A percentile compares a stretch with the other conserved stretches of the same genome.
Conservation (phyloP, 768 basidiomycete species). For the Tylopilus subfusipes region DNA sequence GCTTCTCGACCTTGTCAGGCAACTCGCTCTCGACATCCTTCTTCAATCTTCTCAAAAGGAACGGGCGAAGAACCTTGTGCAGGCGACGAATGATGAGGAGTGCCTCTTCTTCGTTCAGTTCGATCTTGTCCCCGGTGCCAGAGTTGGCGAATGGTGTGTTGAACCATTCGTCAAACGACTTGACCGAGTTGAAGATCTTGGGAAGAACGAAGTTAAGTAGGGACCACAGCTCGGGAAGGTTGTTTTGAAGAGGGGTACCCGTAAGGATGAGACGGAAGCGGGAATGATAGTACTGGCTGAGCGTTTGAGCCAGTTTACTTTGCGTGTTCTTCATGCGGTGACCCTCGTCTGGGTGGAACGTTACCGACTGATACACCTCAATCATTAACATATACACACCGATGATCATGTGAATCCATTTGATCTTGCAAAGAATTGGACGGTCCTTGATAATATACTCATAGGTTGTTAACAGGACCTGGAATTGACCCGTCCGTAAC, state of each 20-base stretch:
- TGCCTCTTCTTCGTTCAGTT: conserved; percentile 99
- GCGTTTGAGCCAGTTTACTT: conserved; percentile 85
- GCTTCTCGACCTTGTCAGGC: conserved; percentile 97
- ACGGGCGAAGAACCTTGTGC: conserved; percentile 94
- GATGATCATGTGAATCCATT: conserved; percentile 98
- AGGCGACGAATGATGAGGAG: conserved; percentile 93
- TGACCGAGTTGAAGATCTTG: conserved; percentile 97
- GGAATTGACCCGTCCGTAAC: conserved; percentile 77
- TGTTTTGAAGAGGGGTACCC: conserved; percentile 95
- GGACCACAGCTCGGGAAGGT: conserved; percentile 93
- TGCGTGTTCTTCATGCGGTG: conserved; percentile 97
- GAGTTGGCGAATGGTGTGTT: conserved; percentile 99
- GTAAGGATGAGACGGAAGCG: conserved; percentile 92
- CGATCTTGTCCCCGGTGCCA: conserved; percentile 97
- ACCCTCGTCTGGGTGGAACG: conserved; percentile 66
- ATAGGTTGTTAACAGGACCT: conserved; percentile 91
- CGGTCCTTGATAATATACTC: conserved; percentile 98
- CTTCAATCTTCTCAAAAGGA: conserved; percentile 88
- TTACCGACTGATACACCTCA: conserved; percentile 1
- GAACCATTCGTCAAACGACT: conserved; percentile 99
- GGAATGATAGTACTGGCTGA: conserved; percentile 90
- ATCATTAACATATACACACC: conserved; percentile 41
- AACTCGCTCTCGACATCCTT: conserved; percentile 95
- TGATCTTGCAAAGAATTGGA: conserved; percentile 83
- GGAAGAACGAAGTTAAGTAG: conserved; percentile 93